These are phyloP conservation scores for Linum trigynum DNA, from an alignment of 345 rosid species.

Conservation along the genomic window DNA sequence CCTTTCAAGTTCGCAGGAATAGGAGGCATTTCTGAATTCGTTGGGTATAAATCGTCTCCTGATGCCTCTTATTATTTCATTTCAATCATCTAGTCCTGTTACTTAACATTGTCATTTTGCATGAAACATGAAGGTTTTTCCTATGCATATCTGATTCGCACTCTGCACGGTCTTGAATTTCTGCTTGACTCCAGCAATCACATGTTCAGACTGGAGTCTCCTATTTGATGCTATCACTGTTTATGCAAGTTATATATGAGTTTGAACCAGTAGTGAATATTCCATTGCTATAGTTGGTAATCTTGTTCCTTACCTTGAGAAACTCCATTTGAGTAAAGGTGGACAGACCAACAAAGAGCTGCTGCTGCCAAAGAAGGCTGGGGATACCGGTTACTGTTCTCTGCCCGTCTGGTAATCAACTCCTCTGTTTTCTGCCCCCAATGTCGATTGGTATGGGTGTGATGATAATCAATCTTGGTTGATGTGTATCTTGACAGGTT, in stretches of 20 bases:
- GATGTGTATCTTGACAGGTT: slow-evolving; percentile 27
- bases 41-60: slow-evolving; percentile 48
- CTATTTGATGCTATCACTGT: background rate
- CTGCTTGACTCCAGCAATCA: background rate
- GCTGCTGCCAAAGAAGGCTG: slow-evolving; percentile 90
- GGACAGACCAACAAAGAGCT: slow-evolving; percentile 95
- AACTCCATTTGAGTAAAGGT: slow-evolving; percentile 25
- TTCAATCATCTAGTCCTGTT: background rate
- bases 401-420: slow-evolving; percentile 64
- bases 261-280: background rate
- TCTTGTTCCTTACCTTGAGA: too few species aligned
- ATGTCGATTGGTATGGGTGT: too few species aligned
- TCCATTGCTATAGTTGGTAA: background rate
- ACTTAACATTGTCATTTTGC: background rate
- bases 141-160: background rate
- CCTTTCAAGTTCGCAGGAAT: slow-evolving; percentile 82
- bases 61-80: background rate
- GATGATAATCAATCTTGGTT: background rate
- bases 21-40: slow-evolving; percentile 84
- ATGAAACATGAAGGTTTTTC: background rate
- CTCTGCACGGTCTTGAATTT: background rate
- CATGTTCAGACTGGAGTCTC: background rate
- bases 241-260: background rate
- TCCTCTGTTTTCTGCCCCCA: background rate
- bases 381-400: slow-evolving; percentile 64